Evolutionary conservation across 2,329 filamentous ascomycete genomes (phyloP).

Genomic region (Paecilomyces variotii): DNA sequence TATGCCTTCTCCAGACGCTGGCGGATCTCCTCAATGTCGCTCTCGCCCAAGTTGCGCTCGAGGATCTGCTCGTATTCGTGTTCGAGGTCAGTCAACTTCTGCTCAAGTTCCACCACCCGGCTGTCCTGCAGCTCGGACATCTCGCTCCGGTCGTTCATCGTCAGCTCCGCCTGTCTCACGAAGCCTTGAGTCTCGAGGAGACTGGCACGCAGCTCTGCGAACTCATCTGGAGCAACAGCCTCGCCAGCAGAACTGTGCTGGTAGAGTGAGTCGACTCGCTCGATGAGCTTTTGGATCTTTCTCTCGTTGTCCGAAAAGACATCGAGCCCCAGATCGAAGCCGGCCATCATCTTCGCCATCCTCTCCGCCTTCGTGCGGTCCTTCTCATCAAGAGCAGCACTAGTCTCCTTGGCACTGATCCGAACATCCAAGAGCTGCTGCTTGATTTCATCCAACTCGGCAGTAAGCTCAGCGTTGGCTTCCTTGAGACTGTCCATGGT

Average conservation of each 20-base stretch:
- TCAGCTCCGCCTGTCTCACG: constrained; percentile 84
- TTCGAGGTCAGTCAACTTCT: constrained; percentile 65
- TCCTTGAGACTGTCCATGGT: constrained; percentile 98
- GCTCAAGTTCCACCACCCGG: constrained; percentile 66
- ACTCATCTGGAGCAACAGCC: constrained; percentile 69
- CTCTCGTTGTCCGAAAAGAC: constrained; percentile 91
- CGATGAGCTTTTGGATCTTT: constrained; percentile 73
- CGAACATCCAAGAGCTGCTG: constrained; percentile 92
- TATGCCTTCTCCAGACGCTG: constrained; percentile 69
- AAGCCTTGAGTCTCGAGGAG: constrained; percentile 87
- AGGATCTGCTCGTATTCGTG: constrained; percentile 78
- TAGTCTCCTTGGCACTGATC: constrained; percentile 93
- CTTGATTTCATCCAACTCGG: constrained; percentile 89
- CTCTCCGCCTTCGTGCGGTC: constrained; percentile 98
- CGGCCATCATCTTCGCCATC: constrained; percentile 99
- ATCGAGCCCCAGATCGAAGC: constrained; percentile 87
- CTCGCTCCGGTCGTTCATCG: constrained; percentile 62
- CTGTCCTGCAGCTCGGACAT: constrained; percentile 56
- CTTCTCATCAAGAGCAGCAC: constrained; percentile 86
- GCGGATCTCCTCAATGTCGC: constrained; percentile 79
- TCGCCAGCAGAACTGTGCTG: constrained; percentile 71
- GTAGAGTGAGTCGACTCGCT: constrained; percentile 70
- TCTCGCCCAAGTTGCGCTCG: constrained; percentile 67
- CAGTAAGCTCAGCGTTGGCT: constrained; percentile 84
- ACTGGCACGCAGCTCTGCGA: constrained; percentile 67